Evolutionary conservation across 164 flowering plant species (phyloP).

Genomic region (Umbilicus rupestris): DNA sequence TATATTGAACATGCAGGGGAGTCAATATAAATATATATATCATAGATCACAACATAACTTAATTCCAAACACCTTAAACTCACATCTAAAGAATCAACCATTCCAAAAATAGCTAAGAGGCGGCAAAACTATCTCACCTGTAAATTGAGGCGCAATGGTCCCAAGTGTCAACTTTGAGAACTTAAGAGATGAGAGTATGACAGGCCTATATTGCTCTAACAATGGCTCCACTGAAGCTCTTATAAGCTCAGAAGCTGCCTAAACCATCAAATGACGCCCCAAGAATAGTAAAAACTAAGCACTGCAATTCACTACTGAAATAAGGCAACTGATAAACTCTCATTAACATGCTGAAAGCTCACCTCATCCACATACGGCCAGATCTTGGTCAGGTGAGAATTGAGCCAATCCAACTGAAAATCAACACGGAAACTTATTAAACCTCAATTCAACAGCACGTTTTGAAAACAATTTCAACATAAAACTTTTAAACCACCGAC

Average conservation of each 20-base stretch:
- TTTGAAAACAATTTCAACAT: not conserved
- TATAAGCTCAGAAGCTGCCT: slow-evolving; percentile 98
- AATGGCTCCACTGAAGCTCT: slow-evolving; percentile 72
- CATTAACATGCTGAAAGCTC: not conserved
- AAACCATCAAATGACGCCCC: slow-evolving; percentile 1
- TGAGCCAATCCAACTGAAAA: slow-evolving; percentile 85
- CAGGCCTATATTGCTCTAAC: slow-evolving; percentile 81
- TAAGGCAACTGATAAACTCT: not conserved
- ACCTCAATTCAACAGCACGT: slow-evolving; percentile 1
- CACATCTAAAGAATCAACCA: not conserved
- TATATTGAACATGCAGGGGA: too few relatives aligned
- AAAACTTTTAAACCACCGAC: not conserved
- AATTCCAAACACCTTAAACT: too few relatives aligned
- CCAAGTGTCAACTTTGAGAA: slow-evolving; percentile 96
- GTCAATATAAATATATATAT: too few relatives aligned
- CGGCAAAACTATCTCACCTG: slow-evolving; percentile 45
- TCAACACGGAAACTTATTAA: slow-evolving; percentile 9
- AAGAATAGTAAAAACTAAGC: not conserved
- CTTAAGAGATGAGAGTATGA: slow-evolving; percentile 55
- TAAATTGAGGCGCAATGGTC: slow-evolving; percentile 96
- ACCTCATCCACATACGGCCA: slow-evolving; percentile 99
- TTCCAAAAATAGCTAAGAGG: not conserved
- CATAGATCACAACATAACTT: too few relatives aligned
- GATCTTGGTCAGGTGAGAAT: slow-evolving; percentile 66
- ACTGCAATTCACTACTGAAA: not conserved